Evolutionary conservation across 164 flowering plant species (phyloP).

Genomic region (Vitis amurensis): DNA sequence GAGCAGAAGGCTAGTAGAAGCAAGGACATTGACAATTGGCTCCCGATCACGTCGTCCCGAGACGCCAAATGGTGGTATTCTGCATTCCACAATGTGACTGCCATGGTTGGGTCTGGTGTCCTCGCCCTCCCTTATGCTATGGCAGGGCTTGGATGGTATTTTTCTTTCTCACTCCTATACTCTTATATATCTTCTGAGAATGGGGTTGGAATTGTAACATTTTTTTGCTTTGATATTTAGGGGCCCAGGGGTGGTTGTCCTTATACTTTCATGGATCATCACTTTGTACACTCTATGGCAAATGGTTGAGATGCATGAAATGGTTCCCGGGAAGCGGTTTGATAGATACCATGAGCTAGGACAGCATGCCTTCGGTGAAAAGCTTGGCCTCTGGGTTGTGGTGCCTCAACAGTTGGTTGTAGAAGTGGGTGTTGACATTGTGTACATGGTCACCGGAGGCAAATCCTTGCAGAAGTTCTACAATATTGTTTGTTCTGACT

Average conservation of each 20-base stretch:
- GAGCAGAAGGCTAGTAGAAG: constrained; percentile 8
- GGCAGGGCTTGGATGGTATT: constrained; percentile 60
- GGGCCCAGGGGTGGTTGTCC: constrained; percentile 47
- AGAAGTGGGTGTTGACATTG: constrained; percentile 41
- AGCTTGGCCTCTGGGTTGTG: constrained; percentile 50
- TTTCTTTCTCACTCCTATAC: background rate
- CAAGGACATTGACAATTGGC: constrained; percentile 47
- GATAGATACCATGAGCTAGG: constrained; percentile 62
- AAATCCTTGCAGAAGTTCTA: constrained; percentile 43
- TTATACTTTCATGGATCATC: constrained; percentile 51
- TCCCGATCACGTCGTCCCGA: constrained; percentile 47
- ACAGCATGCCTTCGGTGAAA: constrained; percentile 54
- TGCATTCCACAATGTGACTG: constrained; percentile 51
- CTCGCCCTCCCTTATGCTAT: constrained; percentile 57
- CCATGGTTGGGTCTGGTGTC: constrained; percentile 59
- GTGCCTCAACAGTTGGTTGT: constrained; percentile 54
- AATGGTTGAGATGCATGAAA: constrained; percentile 69
- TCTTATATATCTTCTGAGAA: background rate
- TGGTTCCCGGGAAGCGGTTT: constrained; percentile 52
- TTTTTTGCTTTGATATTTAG: constrained; percentile 11
- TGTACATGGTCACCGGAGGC: constrained; percentile 64
- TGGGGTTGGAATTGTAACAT: background rate
- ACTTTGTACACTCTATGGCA: constrained; percentile 62
- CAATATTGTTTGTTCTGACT: constrained; percentile 25
- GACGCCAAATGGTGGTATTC: constrained; percentile 61